Base-by-base conservation (phyloP, 2,329 filamentous ascomycete species). In the Calonectria leucothoes region DNA sequence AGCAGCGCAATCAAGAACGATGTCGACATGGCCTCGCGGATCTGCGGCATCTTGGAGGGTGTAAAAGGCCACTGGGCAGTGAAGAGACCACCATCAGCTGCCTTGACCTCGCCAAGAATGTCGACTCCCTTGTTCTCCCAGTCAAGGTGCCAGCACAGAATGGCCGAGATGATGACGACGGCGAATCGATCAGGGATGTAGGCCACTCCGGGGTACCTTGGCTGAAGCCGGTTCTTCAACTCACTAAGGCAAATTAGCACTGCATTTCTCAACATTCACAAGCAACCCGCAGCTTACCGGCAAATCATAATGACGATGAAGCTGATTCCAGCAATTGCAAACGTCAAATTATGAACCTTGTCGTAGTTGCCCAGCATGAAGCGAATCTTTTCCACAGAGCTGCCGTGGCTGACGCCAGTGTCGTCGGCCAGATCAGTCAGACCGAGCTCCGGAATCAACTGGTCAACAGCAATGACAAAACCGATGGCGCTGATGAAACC, bases 401-500 rank as follows among this genome's bases (percentile, higher is more conserved):
- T 98, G 20, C 94, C 95, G 81, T 98, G 96, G 52, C 91, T 91
- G 3, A 95, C 91, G n/a, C 90, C 89, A 3, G 84, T 82, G 20
- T 93, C 85, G 66, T 91, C 91, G 0, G 95, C 94, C 23, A 92
- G 84, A 1, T 89, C 86, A 45, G 88, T 89, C 27, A 99, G 88
- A 0, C 97, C 97, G 79, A 98, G 89, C 84, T 98, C 95, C 0
- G 96, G 96, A 67, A 98, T 94, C 55, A 98, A 87, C 85, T 99
- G 97, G 83, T 98, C 97, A 42, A 98, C 95, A 48, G 97, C 92
- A 82, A 99, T 98, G 76, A 98, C 96, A 70, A 98, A 94, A 63
- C 97, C 97, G 82, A 99, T 97, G 65, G 97, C 97, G 71, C 95
- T 98, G 85, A 99, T 98, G 86, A 99, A 99, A 0, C 97, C 97